Conservation (phyloP, 2,329 filamentous ascomycete species). For the Ophiognomonia clavigignenti-juglandacearum region DNA sequence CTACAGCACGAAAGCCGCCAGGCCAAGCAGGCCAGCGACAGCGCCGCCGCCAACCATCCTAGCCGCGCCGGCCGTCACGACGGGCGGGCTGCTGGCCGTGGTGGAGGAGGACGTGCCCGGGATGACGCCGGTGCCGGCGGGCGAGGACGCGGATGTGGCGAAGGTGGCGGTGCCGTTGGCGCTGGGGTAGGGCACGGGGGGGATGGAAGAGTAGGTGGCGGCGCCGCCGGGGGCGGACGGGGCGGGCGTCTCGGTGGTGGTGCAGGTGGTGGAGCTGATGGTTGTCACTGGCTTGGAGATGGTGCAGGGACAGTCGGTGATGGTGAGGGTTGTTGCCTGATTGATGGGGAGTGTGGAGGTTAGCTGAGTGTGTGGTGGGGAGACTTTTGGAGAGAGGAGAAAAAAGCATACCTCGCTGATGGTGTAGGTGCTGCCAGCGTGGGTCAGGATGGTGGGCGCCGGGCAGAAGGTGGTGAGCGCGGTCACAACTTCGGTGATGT, state of each 20-base stretch:
- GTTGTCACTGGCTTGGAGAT: conserved; percentile 53
- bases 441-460: conserved; percentile 56
- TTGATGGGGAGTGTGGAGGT: conserved; percentile 10
- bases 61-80: conserved; percentile 52
- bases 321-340: conserved; percentile 63
- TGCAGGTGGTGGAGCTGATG: conserved; percentile 40
- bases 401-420: conserved; percentile 51
- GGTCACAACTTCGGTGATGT: conserved; percentile 63
- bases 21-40: conserved; percentile 55
- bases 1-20: conserved; percentile 57
- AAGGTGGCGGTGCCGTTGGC: conserved; percentile 33
- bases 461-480: conserved; percentile 70
- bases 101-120: conserved; percentile 18
- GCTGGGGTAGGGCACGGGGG: conserved; percentile 28
- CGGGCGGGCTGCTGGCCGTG: conserved; percentile 35
- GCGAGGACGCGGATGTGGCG: conserved; percentile 25
- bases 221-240: no score
- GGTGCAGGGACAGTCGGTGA: conserved; percentile 70
- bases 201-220: no score
- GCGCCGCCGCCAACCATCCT: conserved; percentile 53
- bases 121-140: conserved; percentile 25
- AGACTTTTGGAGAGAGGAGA: background rate
- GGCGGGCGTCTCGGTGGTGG: no score
- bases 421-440: conserved; percentile 64
- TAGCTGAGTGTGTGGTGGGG: conserved; percentile 12